Evolutionary conservation across 1,284 basidiomycete genomes (phyloP).

Genomic region (Cerioporus squamosus): DNA sequence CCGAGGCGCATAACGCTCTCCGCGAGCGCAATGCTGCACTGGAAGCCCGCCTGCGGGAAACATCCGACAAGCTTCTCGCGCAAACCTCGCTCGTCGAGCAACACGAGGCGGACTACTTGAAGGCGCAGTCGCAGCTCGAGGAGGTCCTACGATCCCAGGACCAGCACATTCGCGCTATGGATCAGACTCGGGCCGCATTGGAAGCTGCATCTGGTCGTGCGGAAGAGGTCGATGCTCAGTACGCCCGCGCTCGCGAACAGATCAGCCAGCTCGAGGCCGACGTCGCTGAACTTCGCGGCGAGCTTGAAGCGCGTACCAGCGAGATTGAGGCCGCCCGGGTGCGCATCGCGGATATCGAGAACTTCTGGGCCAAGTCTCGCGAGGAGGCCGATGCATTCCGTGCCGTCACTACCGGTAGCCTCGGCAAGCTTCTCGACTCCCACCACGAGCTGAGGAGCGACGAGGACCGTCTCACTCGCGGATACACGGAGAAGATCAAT

Average conservation of each 20-base stretch:
- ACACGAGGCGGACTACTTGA: slow-evolving; percentile 79
- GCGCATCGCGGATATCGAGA: slow-evolving; percentile 78
- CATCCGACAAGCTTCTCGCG: slow-evolving; percentile 75
- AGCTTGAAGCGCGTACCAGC: slow-evolving; percentile 72
- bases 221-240: slow-evolving; percentile 80
- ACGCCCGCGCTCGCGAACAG: slow-evolving; percentile 70
- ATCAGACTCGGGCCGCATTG: slow-evolving; percentile 84
- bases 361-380: slow-evolving; percentile 85
- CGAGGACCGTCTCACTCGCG: slow-evolving; percentile 74
- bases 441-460: slow-evolving; percentile 82
- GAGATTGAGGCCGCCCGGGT: slow-evolving; percentile 75
- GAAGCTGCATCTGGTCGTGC: slow-evolving; percentile 78
- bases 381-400: slow-evolving; percentile 90
- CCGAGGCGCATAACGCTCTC: slow-evolving; percentile 75
- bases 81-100: slow-evolving; percentile 81
- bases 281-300: slow-evolving; percentile 76
- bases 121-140: slow-evolving; percentile 71
- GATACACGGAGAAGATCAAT: slow-evolving; percentile 80
- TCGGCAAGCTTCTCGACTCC: slow-evolving; percentile 85
- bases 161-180: slow-evolving; percentile 85
- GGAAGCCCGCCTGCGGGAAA: slow-evolving; percentile 79
- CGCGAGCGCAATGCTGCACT: slow-evolving; percentile 67
- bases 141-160: slow-evolving; percentile 73
- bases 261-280: slow-evolving; percentile 74
- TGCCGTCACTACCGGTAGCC: slow-evolving; percentile 79